Percentiles rank a stretch among this genome's conserved stretches.
Conservation (phyloP, 2,329 filamentous ascomycete species). For the Elsinoe necatrix region DNA sequence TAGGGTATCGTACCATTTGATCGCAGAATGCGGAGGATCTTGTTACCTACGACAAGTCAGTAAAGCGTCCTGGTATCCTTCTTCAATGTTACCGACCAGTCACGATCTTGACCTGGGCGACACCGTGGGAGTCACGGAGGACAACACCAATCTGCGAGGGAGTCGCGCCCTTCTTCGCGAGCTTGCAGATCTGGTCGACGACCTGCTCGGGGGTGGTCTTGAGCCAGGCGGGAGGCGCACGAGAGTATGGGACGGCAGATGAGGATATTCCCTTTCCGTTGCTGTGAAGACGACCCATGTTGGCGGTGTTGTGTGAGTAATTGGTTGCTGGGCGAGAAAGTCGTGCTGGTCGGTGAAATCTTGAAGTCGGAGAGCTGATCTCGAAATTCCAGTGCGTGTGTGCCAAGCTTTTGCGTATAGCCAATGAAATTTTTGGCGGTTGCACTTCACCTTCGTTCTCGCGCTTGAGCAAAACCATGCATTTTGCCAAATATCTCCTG, state of each 20-base stretch:
- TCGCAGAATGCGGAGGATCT: constrained; percentile 99
- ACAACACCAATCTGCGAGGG: constrained; percentile 99
- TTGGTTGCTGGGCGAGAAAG: constrained; percentile 15
- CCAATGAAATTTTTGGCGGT: background rate
- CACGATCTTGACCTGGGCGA: constrained; percentile 95
- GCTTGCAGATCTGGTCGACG: constrained; percentile 98
- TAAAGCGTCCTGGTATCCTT: constrained; percentile 7
- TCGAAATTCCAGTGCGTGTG: constrained; percentile 14
- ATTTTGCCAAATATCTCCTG: background rate
- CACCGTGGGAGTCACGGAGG: constrained; percentile 94
- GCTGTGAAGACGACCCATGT: constrained; percentile 96
- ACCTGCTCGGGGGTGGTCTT: constrained; percentile 99
- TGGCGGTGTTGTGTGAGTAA: constrained; percentile 35
- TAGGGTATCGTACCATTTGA: constrained; percentile 71
- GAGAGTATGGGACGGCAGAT: constrained; percentile 95
- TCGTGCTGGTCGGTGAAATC: constrained; percentile 10
- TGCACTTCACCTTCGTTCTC: background rate
- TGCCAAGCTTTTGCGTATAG: constrained; percentile 5
- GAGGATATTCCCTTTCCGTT: constrained; percentile 98
- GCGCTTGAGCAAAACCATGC: background rate
- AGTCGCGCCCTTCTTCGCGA: constrained; percentile 97
- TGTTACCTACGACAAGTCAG: constrained; percentile 63
- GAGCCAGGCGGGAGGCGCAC: constrained; percentile 85
- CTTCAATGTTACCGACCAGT: constrained; percentile 59
- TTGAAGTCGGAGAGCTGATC: background rate